Base-by-base conservation (phyloP, 2,329 filamentous ascomycete genomes). In the Grosmannia serpens region DNA sequence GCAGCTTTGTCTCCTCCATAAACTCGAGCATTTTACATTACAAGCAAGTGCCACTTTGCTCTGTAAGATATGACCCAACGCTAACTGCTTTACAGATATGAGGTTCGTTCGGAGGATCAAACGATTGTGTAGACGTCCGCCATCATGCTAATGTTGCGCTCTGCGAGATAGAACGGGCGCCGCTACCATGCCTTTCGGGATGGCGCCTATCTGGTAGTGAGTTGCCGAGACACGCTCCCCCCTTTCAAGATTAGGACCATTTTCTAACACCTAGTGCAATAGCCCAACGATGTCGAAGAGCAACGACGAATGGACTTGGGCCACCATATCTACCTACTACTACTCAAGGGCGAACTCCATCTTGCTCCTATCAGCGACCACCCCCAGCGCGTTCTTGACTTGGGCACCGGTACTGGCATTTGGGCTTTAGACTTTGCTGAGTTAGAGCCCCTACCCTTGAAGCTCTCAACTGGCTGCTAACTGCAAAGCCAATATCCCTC, bases 361-460 rank as follows among this genome's bases (percentile, higher is more conserved):
- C 59, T 75, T 1, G 70, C 77, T 1, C 77, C 77, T 4, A 70
- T 80, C 26, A 71, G 70, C 29, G 64, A 71, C 22, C 66, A 70
- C 35, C 75, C 75, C 3, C 76, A 78, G 55, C 78, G 74, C 62
- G 64, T 71, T 1, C 63, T 71, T 17, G 69, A 71, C 55, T 63
- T 71, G 56, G 77, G 76, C 52, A 80, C 77, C 1, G 77, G 79
- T 60, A 79, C 79, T 41, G 77, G 77, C 49, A 82, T 82, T 69
- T 87, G 85, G 85, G 82, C 83, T n/a, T 84, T 88, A 6, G 65
- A 73, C 51, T 86, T 84, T 61, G 84, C 84, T 13, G 67, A 77
- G 11, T 58, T n/a, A 17, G 55, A 41, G 10, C 26, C 26, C 29
- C 15, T 8, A 7, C 22, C 20, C n/a, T 3, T 26, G 22, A 24